Evolutionary conservation across 208 protist species (phyloP).

Genomic region (Wallacemonas sp.): DNA sequence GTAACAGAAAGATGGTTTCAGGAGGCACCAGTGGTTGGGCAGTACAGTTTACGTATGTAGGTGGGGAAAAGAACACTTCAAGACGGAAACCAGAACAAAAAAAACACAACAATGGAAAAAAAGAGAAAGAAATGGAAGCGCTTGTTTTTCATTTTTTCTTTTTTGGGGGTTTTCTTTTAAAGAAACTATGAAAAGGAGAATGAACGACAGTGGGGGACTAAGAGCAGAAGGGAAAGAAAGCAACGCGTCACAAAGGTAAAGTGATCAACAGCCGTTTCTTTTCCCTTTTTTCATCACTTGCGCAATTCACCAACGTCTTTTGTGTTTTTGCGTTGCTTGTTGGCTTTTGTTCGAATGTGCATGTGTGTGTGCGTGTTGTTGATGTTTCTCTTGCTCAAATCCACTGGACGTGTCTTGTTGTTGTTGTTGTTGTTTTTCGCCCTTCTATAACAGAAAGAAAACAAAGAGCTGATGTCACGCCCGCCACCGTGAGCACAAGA

Average conservation of each 20-base stretch:
- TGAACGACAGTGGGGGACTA: background rate
- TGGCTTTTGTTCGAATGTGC: too few relatives aligned
- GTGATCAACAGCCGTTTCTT: background rate
- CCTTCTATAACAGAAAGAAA: background rate
- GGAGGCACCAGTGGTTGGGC: slow-evolving; percentile 6
- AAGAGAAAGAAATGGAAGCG: slow-evolving; percentile 2
- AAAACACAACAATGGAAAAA: slow-evolving; percentile 14
- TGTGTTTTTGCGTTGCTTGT: background rate
- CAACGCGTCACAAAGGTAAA: slow-evolving; percentile 12
- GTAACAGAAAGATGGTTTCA: slow-evolving; percentile 1
- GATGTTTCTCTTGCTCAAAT: too few relatives aligned
- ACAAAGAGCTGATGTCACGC: too few relatives aligned
- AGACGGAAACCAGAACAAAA: slow-evolving; percentile 13
- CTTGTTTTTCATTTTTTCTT: slow-evolving; percentile 9
- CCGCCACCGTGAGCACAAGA: background rate
- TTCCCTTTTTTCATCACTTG: slow-evolving; percentile 23
- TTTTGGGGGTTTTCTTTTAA: background rate
- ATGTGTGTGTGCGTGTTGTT: too few relatives aligned
- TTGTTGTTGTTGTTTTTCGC: background rate
- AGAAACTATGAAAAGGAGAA: slow-evolving; percentile 20
- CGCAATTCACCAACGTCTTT: slow-evolving; percentile 1
- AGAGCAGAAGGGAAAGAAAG: slow-evolving; percentile 12
- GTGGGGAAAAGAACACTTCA: slow-evolving; percentile 18
- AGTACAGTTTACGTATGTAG: slow-evolving; percentile 13
- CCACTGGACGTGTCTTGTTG: too few relatives aligned